Evolutionary conservation across 192 early-diverging fungal genomes (phyloP), one percentile per base, ranked within the genome.

Genomic region (Coemansia sp.): DNA sequence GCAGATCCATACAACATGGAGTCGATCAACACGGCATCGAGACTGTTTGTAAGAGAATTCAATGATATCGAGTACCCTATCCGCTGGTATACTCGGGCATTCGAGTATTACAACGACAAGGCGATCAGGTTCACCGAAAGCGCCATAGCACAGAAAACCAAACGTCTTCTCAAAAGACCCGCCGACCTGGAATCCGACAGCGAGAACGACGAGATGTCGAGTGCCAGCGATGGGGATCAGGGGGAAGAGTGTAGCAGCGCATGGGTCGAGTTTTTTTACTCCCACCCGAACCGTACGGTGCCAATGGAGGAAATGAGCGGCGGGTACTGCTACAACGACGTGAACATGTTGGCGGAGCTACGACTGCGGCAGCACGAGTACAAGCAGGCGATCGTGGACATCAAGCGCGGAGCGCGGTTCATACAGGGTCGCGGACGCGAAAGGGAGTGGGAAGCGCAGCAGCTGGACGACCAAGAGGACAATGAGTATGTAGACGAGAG

Each of bases 281-380:
- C 17, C 30, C 58, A 70, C 23, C 71, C 72, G 25, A 62, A 54
- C 0, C 37, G 45, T 48, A 81, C 79, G 0, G 66, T 81, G 45
- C 66, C 74, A 28, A 69, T 81, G 65, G 73, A 76, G 29, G 69
- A 62, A 72, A 70, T 68, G 62, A n/a, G n/a, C n/a, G 81, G 25
- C 78, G 94, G 61, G 79, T 91, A 59, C 92, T 86, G 67, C 84
- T 92, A 33, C 60, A 68, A 25, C 36, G 95, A 96, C 55, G 64
- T 99, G 28, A 90, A 94, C 69, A 91, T 92, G 79, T 69, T 95
- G 48, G 86, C 87, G 34, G 94, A 97, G 61, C 71, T 98, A 13
- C 94, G 94, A 55, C 83, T 97, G 17, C 83, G 91, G 58, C 71
- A 82, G 28, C 83, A 84, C 37, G 91, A 95, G 56, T 94, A 91